phyloP scores from a whole-genome alignment of 1,139 yeast genomes.

The Zygosaccharomyces pseudobailii region DNA sequence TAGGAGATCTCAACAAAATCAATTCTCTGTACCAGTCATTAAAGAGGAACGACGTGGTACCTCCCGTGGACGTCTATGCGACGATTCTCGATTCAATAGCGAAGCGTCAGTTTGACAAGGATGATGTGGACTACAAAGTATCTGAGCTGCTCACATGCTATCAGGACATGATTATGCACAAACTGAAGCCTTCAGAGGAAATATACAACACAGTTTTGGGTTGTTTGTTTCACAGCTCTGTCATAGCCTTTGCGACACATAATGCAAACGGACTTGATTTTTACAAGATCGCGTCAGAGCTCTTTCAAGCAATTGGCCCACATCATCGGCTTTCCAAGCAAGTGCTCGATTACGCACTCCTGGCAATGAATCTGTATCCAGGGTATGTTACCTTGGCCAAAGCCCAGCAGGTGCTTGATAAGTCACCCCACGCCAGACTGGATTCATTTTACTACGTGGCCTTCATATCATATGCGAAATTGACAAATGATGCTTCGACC shows the following conservation, averaged over 20 bases:
- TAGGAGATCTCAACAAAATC: slow-evolving; percentile 33
- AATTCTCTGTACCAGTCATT: slow-evolving; percentile 38
- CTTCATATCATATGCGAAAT: slow-evolving; percentile 34
- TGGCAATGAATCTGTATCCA: slow-evolving; percentile 37
- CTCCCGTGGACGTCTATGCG: slow-evolving; percentile 34
- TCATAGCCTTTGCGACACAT: slow-evolving; percentile 36
- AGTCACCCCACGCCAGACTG: slow-evolving; percentile 23
- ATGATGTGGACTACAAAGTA: slow-evolving; percentile 44
- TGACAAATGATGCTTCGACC: slow-evolving; percentile 30
- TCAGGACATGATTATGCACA: slow-evolving; percentile 53
- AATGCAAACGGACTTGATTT: slow-evolving; percentile 49
- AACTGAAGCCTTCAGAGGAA: slow-evolving; percentile 48
- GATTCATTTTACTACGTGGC: slow-evolving; percentile 34
- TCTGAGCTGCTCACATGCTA: slow-evolving; percentile 61
- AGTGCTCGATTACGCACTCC: slow-evolving; percentile 32
- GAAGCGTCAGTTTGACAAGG: slow-evolving; percentile 37
- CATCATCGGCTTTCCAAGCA: slow-evolving; percentile 32
- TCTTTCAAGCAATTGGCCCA: slow-evolving; percentile 45
- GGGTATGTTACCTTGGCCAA: slow-evolving; percentile 28
- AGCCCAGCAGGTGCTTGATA: slow-evolving; percentile 22
- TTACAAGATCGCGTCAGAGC: slow-evolving; percentile 57
- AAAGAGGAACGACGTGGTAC: slow-evolving; percentile 37
- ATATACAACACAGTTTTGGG: slow-evolving; percentile 52
- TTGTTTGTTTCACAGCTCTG: slow-evolving; percentile 49
- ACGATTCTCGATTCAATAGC: slow-evolving; percentile 36